A percentile compares a stretch with the other conserved stretches of the same genome.
phyloP scores from a whole-genome alignment of 257 asterid species.

The Scutellaria barbata region DNA sequence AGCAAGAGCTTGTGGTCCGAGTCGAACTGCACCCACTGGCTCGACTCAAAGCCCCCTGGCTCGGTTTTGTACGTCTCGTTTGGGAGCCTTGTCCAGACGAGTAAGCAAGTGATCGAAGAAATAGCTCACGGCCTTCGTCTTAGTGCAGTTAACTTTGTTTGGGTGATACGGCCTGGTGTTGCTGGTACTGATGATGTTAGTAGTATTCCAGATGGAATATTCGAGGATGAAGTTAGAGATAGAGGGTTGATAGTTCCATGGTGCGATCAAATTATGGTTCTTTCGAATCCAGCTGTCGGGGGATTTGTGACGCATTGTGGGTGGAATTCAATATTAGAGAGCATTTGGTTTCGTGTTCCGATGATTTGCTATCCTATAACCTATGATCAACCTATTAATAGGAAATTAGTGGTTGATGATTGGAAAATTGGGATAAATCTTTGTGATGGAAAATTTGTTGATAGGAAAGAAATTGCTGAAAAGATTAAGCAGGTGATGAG shows the following conservation, averaged over 20 bases:
- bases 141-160: constrained; percentile 17
- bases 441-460: not conserved
- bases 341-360: constrained; percentile 28
- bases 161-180: constrained; percentile 28
- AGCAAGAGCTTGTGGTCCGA: constrained; percentile 30
- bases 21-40: constrained; percentile 18
- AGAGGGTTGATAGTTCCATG: constrained; percentile 22
- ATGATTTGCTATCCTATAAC: constrained; percentile 22
- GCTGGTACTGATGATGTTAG: not conserved
- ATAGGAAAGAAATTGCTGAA: not conserved
- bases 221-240: not conserved
- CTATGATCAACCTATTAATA: constrained; percentile 11
- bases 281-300: constrained; percentile 15
- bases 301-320: constrained; percentile 34
- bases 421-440: constrained; percentile 31
- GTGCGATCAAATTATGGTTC: constrained; percentile 23
- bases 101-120: constrained; percentile 4
- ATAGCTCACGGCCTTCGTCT: constrained; percentile 18
- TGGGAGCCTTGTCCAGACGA: constrained; percentile 12
- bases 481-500: not conserved
- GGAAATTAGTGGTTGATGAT: constrained; percentile 28
- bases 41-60: constrained; percentile 29
- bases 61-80: constrained; percentile 30
- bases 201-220: not conserved
- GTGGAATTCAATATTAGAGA: constrained; percentile 35